Base-by-base conservation (phyloP, 768 basidiomycete species). In the Strobilomyces echinocephalus region DNA sequence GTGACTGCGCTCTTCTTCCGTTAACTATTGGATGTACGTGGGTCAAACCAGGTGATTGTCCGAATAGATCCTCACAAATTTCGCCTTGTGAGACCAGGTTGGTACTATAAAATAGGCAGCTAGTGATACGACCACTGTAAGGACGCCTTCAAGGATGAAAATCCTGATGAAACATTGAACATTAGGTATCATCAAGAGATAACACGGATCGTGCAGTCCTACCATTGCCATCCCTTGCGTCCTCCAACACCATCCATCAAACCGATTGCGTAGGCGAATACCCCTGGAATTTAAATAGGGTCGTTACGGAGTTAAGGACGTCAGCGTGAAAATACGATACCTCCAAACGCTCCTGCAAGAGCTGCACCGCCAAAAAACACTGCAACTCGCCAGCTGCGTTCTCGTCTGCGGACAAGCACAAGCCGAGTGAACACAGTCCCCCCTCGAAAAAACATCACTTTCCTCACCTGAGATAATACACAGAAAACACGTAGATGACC, bases 221-320 rank as follows among this genome's bases (percentile, higher is more conserved):
- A 77, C 82, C 83, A 85, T 68, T 77, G 72, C 83, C 84, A 85
- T 20, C 82, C 81, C 39, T 65, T 74, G 45, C 75, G 74, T 16
- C 81, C 84, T n/a, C 79, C 81, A 4, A 82, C 65, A 15, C 81
- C 81, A 24, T 82, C 73, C 80, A 84, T 84, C 57, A 80, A 76
- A 12, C 79, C 80, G 45, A 85, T 79, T 1, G 63, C 74, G 58
- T 76, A 84, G 8, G 83, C 83, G 8, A 84, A 72, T 50, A 84
- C 77, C 31, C 82, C 81, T 79, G 51, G 28, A 16, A 35, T 35
- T 35, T 10, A 35, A 39, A 33, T 55, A 18, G 21, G 44, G 8
- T 49, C 24, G 11, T 57, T 21, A 43, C 10, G 1, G 31, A 28
- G 8, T 5, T 21, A 35, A 7, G 3, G 12, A 18, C 10, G 16